These are phyloP conservation scores for Forsythia suspensa DNA, from an alignment of 257 asterid species.

Conservation along the genomic window DNA sequence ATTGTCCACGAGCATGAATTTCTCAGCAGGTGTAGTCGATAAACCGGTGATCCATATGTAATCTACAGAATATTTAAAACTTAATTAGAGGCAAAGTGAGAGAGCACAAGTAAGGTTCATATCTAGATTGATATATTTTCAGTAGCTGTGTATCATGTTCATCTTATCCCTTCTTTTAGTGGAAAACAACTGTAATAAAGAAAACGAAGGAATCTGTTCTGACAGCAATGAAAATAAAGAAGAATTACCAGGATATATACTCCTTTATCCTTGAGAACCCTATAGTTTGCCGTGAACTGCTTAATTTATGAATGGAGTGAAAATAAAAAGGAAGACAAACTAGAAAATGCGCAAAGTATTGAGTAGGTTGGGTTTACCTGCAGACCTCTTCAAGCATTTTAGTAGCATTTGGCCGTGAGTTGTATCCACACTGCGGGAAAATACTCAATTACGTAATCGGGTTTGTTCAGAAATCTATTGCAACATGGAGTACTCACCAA, in stretches of 20 bases:
- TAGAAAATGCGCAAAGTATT: conserved; percentile 15
- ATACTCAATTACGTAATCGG: conserved; percentile 15
- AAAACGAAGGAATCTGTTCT: conserved; percentile 15
- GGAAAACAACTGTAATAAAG: not conserved
- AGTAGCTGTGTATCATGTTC: conserved; percentile 2
- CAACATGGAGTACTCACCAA: conserved; percentile 48
- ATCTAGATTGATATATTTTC: not conserved
- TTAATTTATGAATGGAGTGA: conserved; percentile 51
- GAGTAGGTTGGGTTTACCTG: conserved; percentile 50
- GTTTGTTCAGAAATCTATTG: conserved; percentile 13
- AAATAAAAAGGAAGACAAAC: conserved; percentile 32
- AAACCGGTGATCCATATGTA: conserved; percentile 74
- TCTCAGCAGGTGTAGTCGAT: conserved; percentile 58
- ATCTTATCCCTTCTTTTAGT: conserved; percentile 5
- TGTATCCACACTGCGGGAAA: conserved; percentile 58
- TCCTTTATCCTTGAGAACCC: conserved; percentile 87
- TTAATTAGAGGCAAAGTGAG: not conserved
- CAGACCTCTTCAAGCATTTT: conserved; percentile 70
- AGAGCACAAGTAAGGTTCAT: not conserved
- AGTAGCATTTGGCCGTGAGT: conserved; percentile 61
- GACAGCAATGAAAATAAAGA: conserved; percentile 15
- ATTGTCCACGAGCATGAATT: conserved; percentile 51
- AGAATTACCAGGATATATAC: conserved; percentile 63
- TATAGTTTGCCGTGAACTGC: conserved; percentile 69
- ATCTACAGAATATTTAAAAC: conserved; percentile 43